Evolutionary conservation across 2,329 filamentous ascomycete species (phyloP).

Genomic region (Exophiala oligosperma): DNA sequence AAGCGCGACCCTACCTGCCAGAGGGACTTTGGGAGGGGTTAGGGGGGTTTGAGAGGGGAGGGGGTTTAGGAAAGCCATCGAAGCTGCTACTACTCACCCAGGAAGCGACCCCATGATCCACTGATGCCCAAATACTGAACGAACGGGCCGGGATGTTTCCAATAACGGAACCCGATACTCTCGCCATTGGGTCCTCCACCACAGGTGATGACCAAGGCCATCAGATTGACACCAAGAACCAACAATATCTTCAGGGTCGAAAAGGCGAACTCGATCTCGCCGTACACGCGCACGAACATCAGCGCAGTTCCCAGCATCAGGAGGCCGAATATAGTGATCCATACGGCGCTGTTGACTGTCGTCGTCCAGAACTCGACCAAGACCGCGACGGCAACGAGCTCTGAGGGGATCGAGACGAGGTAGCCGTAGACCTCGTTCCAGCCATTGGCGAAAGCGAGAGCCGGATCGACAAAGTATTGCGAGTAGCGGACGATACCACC

Average conservation of each 20-base stretch:
- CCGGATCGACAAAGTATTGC: slow-evolving; percentile 40
- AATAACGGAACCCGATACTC: slow-evolving; percentile 74
- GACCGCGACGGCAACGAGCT: slow-evolving; percentile 65
- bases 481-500: slow-evolving; percentile 41
- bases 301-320: slow-evolving; percentile 30
- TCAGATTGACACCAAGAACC: slow-evolving; percentile 67
- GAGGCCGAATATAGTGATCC: slow-evolving; percentile 39
- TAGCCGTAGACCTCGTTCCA: slow-evolving; percentile 39
- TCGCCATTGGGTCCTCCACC: slow-evolving; percentile 68
- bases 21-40: too few species aligned
- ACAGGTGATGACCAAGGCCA: slow-evolving; percentile 74
- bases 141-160: slow-evolving; percentile 68
- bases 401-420: slow-evolving; percentile 57
- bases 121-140: slow-evolving; percentile 37
- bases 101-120: too few species aligned
- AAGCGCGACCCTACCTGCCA: too few species aligned
- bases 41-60: slow-evolving; percentile 34
- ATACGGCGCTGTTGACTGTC: slow-evolving; percentile 47
- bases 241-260: slow-evolving; percentile 75
- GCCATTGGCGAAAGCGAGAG: slow-evolving; percentile 42
- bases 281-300: not conserved
- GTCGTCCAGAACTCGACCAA: slow-evolving; percentile 63
- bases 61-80: slow-evolving; percentile 41
- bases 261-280: slow-evolving; percentile 71
- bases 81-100: not conserved